These are phyloP conservation scores for Pseudocercospora macadamiae DNA, from an alignment of 2,329 filamentous ascomycete genomes.

Conservation along the genomic window DNA sequence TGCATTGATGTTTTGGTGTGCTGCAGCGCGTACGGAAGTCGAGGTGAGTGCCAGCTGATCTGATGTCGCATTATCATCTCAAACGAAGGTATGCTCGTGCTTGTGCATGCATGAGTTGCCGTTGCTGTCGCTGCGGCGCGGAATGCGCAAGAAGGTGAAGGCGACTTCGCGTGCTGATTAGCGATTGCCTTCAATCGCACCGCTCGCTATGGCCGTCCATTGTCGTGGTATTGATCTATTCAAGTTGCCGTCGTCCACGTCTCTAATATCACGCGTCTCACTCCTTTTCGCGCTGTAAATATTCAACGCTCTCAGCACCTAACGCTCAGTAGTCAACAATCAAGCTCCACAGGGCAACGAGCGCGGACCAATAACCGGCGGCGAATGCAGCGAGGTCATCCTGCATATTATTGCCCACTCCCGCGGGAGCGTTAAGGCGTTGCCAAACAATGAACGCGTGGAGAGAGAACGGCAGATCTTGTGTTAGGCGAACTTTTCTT, in stretches of 20 bases:
- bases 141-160: no score
- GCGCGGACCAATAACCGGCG: neutral
- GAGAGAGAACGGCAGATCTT: no score
- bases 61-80: constrained; percentile 1
- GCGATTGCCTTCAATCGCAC: neutral
- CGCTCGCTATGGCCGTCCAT: no score
- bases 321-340: neutral
- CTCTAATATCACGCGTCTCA: no score
- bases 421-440: no score
- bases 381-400: neutral
- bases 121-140: neutral
- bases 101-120: neutral
- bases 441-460: no score
- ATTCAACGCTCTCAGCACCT: constrained; percentile 1
- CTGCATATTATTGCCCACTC: no score
- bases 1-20: neutral
- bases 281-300: neutral
- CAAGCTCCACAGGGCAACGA: neutral
- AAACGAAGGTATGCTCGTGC: neutral
- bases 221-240: no score
- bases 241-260: no score
- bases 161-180: no score
- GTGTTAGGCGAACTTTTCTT: no score
- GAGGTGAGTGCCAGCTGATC: constrained; percentile 22
- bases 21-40: constrained; percentile 15